phyloP scores from a whole-genome alignment of 306 rosid genomes.

The Calophaca sinica region DNA sequence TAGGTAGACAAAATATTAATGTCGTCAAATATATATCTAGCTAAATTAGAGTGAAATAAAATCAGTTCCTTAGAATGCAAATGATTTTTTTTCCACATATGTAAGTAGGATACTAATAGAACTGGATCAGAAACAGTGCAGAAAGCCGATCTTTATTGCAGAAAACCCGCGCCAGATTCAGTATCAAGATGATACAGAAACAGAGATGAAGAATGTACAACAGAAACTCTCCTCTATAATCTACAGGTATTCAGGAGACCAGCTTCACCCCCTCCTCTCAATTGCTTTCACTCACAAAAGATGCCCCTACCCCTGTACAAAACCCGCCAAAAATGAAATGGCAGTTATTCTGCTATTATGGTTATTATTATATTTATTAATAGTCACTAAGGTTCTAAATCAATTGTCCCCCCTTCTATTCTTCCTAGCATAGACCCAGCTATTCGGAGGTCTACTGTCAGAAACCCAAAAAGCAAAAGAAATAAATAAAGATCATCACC shows the following conservation, averaged over 20 bases:
- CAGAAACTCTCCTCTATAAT: background rate
- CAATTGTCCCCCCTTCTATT: background rate
- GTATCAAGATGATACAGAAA: background rate
- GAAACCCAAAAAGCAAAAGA: conserved; percentile 22
- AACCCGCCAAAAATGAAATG: conserved; percentile 18
- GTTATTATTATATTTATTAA: conserved; percentile 9
- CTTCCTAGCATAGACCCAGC: background rate
- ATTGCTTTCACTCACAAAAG: background rate
- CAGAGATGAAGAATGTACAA: background rate
- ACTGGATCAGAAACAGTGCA: background rate
- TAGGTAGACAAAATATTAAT: conserved; percentile 8
- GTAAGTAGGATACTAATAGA: conserved; percentile 2
- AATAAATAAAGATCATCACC: conserved; percentile 5
- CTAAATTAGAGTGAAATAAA: conserved; percentile 7
- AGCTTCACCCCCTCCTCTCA: background rate
- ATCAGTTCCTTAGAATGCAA: conserved; percentile 15
- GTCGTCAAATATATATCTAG: conserved; percentile 24
- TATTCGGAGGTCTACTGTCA: background rate
- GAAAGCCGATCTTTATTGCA: background rate
- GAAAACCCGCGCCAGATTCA: conserved; percentile 6
- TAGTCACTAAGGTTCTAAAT: conserved; percentile 3
- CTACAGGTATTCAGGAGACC: conserved; percentile 5
- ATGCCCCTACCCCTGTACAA: background rate
- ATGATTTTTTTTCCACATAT: background rate
- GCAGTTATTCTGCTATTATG: background rate